Evolutionary conservation across 2,329 filamentous ascomycete genomes (phyloP), one percentile per base, ranked within the genome.

Genomic region (Drechslera avenae): DNA sequence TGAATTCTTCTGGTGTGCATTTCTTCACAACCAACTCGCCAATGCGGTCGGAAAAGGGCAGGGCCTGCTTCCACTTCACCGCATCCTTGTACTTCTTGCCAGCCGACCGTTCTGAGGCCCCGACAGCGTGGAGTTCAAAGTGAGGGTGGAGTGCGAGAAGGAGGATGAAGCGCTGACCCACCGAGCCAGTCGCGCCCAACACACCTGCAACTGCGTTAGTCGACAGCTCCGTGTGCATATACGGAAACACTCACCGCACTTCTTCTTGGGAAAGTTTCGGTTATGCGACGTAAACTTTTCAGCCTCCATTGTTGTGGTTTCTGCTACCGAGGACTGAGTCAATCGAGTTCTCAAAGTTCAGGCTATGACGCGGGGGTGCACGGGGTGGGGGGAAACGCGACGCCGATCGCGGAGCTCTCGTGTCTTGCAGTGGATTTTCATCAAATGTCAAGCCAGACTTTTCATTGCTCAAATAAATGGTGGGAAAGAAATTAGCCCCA

Each of bases 11-110:
- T 1, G 94, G 85, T 67, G 79, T 87, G 79, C 94, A 97, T 71
- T 90, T 87, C 71, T 90, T 88, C 49, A 97, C 89, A 4, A 96
- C 83, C 64, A 97, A 81, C 59, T 92, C 87, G 60, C 85, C 90
- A 51, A 96, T 77, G 57, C 81, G 81, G 57, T 86, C 80, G 35
- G 87, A 87, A 83, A 97, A 95, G 46, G 91, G 89, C 49, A 84
- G 79, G 8, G 89, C 83, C 78, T 97, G 93, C 81, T 97, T 97
- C 94, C 94, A 97, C 66, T 85, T 85, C 57, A 95, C 92, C 32
- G 92, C 93, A 83, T 96, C 91, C 75, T 87, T 88, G 81, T 97
- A 97, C 72, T 88, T 89, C 81, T 97, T 97, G 69, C 92, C 92
- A 5, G 90, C 91, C 8, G 91, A 96, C 52, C 90, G 85, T 52